Evolutionary conservation across 1,284 basidiomycete genomes (phyloP), one percentile per base, ranked within the genome.

Genomic region (Uromyces viciae-fabae): DNA sequence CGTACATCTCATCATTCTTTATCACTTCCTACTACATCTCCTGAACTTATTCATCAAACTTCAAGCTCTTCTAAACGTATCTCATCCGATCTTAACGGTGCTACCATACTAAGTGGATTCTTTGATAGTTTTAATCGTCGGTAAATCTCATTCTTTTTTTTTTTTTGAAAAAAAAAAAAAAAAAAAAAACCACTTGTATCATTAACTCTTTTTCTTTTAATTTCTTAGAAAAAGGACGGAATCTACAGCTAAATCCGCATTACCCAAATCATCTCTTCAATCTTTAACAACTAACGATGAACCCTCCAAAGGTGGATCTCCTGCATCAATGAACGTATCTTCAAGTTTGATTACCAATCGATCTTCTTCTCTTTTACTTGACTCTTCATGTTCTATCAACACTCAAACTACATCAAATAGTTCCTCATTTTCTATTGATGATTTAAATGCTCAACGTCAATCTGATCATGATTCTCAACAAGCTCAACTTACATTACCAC

Each of bases 1-100:
- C 38, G 84, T 84, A 3, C 85, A 84, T 78, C 77, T 19, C 82
- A 62, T 52, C 75, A 71, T 33, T 81, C 78, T 15, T n/a, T n/a
- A n/a, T n/a, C n/a, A n/a, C n/a, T 49, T 75, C 83, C 28, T 84
- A 85, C 36, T 85, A n/a, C 84, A 68, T 82, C 83, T 25, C 85
- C 86, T 4, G 85, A 86, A 69, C 85, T 86, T 36, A 83, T 82
- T 54, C 46, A 11, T 11, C 46, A 17, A 49, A 73, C 75, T 38
- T 42, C 42, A n/a, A 64, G 40, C 15, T 43, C 25, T 36, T 52
- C 68, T 17, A 73, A 54, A 31, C 78, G 52, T 40, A 49, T 42
- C 72, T 74, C 81, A 56, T 74, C 68, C 58, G 82, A 82, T 82
- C 46, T 82, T 58, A 58, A 66, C 54, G 58, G 40, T 31, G 46